Percentiles rank a stretch among this genome's conserved stretches.
Evolutionary conservation across 2,329 filamentous ascomycete species (phyloP).

Genomic region (Dactylellina leptospora): DNA sequence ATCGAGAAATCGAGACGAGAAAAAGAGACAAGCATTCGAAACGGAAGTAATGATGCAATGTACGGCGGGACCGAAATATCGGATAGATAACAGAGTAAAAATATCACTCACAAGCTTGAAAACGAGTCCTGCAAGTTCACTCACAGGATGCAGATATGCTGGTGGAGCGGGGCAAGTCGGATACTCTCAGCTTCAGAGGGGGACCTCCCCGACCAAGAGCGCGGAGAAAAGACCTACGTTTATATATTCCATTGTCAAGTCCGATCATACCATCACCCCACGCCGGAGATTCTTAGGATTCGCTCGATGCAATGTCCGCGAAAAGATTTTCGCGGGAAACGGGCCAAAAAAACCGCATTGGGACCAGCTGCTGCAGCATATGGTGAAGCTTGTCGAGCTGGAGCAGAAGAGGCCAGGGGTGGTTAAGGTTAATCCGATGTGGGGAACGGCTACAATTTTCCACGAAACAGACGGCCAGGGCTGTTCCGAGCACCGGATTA

Average conservation of each 20-base stretch:
- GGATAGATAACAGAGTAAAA: background rate
- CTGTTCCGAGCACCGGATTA: slow-evolving; percentile 42
- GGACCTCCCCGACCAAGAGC: slow-evolving; percentile 9
- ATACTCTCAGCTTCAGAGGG: background rate
- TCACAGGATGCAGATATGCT: too few relatives aligned
- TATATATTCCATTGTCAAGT: slow-evolving; percentile 30
- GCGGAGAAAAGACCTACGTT: background rate
- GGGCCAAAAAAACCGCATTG: slow-evolving; percentile 33
- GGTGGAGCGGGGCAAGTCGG: background rate
- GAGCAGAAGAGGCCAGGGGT: slow-evolving; percentile 4
- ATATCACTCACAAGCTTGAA: slow-evolving; percentile 21
- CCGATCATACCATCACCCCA: slow-evolving; percentile 17
- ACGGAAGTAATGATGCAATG: slow-evolving; percentile 18
- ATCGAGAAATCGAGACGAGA: slow-evolving; percentile 1
- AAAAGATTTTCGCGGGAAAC: slow-evolving; percentile 20
- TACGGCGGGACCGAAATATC: background rate
- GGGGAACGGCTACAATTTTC: slow-evolving; percentile 53
- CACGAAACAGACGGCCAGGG: slow-evolving; percentile 51
- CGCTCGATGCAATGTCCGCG: slow-evolving; percentile 3
- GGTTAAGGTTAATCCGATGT: slow-evolving; percentile 50
- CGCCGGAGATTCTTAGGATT: slow-evolving; percentile 32
- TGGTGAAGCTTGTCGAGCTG: slow-evolving; percentile 3
- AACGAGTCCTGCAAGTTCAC: background rate
- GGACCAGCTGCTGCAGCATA: background rate
- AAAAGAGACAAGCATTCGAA: background rate